phyloP scores from a whole-genome alignment of 176 grass and related monocot species.

The Triticum timopheevii region DNA sequence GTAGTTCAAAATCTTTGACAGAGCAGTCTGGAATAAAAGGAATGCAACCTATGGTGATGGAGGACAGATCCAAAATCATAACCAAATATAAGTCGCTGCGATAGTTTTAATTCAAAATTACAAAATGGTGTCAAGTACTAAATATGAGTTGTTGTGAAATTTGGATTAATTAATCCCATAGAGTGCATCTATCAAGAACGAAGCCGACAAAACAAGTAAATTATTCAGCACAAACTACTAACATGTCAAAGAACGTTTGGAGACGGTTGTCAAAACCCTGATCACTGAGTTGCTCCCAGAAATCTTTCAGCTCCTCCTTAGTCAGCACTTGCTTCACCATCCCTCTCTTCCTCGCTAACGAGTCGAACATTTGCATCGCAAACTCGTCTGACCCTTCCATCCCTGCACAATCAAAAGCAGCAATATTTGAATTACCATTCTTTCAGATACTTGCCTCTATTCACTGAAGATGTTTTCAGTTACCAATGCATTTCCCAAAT shows the following conservation, averaged over 20 bases:
- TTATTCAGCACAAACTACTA: constrained; percentile 24
- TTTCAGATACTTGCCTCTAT: constrained; percentile 1
- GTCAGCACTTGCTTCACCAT: constrained; percentile 66
- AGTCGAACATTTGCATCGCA: constrained; percentile 71
- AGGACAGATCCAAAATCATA: too few relatives aligned
- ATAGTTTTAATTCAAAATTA: too few relatives aligned
- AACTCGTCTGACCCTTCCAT: constrained; percentile 94
- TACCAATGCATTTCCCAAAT: constrained; percentile 95
- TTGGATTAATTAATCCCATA: too few relatives aligned
- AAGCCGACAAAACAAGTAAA: background rate
- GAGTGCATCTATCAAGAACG: background rate
- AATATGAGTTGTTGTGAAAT: too few relatives aligned
- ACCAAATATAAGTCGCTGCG: too few relatives aligned
- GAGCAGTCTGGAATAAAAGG: too few relatives aligned
- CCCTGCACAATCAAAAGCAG: constrained; percentile 55
- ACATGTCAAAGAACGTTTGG: constrained; percentile 93
- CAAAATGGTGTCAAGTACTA: too few relatives aligned
- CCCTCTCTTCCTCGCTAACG: constrained; percentile 76
- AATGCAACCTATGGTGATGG: too few relatives aligned
- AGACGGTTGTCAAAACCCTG: constrained; percentile 81
- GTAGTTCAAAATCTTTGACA: too few relatives aligned
- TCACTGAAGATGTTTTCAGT: constrained; percentile 5
- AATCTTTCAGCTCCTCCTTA: constrained; percentile 84
- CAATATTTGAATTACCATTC: background rate
- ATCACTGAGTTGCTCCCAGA: constrained; percentile 85